Evolutionary conservation across 805 yeast genomes (phyloP).

Genomic region (Saturnispora hagleri): DNA sequence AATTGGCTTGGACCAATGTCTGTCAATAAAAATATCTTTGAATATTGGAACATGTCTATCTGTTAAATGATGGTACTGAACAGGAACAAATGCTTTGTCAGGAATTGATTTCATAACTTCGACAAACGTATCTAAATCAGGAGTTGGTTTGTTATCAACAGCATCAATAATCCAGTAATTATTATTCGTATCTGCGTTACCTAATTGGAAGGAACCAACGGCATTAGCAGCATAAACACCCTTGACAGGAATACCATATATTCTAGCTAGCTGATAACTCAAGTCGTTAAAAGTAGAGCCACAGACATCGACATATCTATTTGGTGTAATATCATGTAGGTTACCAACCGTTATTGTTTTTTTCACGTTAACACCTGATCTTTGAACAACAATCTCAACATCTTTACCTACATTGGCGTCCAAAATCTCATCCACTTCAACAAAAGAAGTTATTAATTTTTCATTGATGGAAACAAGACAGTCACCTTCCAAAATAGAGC

Average conservation of each 20-base stretch:
- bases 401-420: constrained; percentile 59
- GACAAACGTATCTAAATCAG: constrained; percentile 65
- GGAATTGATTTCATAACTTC: constrained; percentile 73
- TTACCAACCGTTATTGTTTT: constrained; percentile 56
- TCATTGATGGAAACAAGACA: constrained; percentile 67
- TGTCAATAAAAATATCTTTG: constrained; percentile 61
- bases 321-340: constrained; percentile 75
- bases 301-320: constrained; percentile 67
- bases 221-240: constrained; percentile 80
- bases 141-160: constrained; percentile 64
- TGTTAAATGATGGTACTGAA: constrained; percentile 65
- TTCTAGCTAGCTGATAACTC: constrained; percentile 83
- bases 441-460: constrained; percentile 54
- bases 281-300: constrained; percentile 83
- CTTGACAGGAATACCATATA: constrained; percentile 70
- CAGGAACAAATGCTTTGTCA: constrained; percentile 61
- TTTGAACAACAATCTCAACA: constrained; percentile 51
- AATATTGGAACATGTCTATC: constrained; percentile 70
- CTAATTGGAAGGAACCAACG: constrained; percentile 63
- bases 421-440: constrained; percentile 73
- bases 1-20: constrained; percentile 77
- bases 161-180: constrained; percentile 78
- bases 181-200: constrained; percentile 37
- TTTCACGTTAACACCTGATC: constrained; percentile 57
- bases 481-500: constrained; percentile 74